These are phyloP conservation scores for Primulina huaijiensis DNA, from an alignment of 257 asterid genomes.

Conservation along the genomic window DNA sequence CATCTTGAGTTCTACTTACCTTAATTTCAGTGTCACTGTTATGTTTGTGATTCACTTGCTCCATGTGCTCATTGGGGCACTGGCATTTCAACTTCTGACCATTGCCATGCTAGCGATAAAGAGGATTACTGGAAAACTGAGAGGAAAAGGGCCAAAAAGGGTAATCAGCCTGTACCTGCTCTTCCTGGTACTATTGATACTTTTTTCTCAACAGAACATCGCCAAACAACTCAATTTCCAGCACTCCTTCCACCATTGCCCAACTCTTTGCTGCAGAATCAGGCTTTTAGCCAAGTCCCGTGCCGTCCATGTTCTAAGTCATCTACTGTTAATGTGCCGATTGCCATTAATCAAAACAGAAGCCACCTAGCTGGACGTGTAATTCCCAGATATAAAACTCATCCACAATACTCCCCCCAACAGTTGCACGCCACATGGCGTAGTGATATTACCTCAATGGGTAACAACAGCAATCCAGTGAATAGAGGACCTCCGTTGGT, in stretches of 20 bases:
- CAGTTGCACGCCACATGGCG: too few relatives aligned
- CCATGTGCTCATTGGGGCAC: constrained; percentile 80
- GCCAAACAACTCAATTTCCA: constrained; percentile 28
- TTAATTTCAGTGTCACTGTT: constrained; percentile 90
- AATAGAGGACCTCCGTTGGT: too few relatives aligned
- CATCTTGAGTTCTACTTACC: constrained; percentile 24
- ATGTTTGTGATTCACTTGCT: constrained; percentile 81
- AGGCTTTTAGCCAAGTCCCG: constrained; percentile 21
- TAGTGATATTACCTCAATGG: too few relatives aligned
- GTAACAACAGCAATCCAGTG: too few relatives aligned
- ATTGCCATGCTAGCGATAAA: constrained; percentile 89
- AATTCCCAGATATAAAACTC: constrained; percentile 30
- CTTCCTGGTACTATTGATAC: too few relatives aligned
- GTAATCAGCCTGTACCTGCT: too few relatives aligned
- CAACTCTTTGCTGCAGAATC: constrained; percentile 29
- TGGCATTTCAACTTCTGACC: constrained; percentile 45
- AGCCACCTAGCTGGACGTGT: constrained; percentile 28
- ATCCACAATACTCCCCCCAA: too few relatives aligned
- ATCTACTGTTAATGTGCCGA: constrained; percentile 26
- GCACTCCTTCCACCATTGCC: constrained; percentile 21
- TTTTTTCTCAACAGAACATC: constrained; percentile 19
- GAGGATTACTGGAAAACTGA: constrained; percentile 62
- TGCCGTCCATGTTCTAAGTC: constrained; percentile 37
- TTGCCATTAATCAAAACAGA: constrained; percentile 26
- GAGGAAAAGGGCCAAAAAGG: constrained; percentile 48